Evolutionary conservation across 2,329 filamentous ascomycete genomes (phyloP), one percentile per base, ranked within the genome.

Genomic region (Stachybotrys chartarum): DNA sequence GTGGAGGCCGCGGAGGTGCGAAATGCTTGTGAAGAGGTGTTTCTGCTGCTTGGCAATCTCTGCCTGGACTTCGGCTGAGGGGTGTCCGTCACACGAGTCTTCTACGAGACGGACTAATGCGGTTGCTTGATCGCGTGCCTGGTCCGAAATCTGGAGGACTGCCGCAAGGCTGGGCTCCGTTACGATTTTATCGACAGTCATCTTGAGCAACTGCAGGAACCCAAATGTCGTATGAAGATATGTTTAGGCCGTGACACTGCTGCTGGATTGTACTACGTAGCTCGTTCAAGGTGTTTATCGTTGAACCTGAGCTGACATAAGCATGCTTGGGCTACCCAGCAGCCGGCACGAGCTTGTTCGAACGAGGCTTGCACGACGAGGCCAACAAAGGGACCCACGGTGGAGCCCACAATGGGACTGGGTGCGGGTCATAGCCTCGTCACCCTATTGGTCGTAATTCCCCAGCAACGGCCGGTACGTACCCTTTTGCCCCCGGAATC

Each of bases 1-100:
- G 69, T 97, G 93, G 31, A 94, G 78, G 12, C 88, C 88, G 55
- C 93, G 88, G 17, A 96, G 79, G 61, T 90, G 87, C 1, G 90
- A 84, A 10, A 96, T 81, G 63, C 90, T 86, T 55, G 91, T 86
- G 62, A 88, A 84, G 3, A 97, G 82, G 1, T 85, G 77, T 68
- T 94, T 95, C 69, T 95, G 90, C 66, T 90, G 84, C 66, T 85
- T 87, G 7, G 86, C 86, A 32, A 90, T 78, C 56, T 84, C 81
- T 31, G 82, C 72, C 61, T 81, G 78, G 47, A 76, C 75, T 39
- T 81, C 75, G 24, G 75, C 68, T 7, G 76, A 71, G 24, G 74
- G 65, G 42, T 76, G 70, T 51, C 70, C 66, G 50, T 77, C 70
- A 51, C 74, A 64, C 42, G 77, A 71, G 49, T 78, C 75, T 48